phyloP scores from a whole-genome alignment of 306 rosid species.

The Pyrus bretschneideri region DNA sequence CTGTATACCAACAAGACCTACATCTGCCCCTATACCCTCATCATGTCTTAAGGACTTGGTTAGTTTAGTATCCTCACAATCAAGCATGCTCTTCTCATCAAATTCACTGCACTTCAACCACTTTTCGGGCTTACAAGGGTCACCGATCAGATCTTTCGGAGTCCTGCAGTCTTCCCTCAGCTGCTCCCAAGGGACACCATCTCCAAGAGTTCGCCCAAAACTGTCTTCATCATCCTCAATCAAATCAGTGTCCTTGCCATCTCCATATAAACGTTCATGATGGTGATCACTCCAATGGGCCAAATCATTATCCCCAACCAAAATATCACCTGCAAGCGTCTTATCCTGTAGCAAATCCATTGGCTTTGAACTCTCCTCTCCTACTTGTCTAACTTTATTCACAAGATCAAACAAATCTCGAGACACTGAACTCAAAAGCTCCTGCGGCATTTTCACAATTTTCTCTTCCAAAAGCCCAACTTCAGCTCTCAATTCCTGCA shows the following conservation, averaged over 20 bases:
- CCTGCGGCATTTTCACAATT: constrained; percentile 53
- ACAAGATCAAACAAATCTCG: constrained; percentile 69
- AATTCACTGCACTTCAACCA: constrained; percentile 91
- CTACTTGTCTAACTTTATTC: constrained; percentile 61
- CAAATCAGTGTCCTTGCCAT: constrained; percentile 82
- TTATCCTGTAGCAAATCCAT: constrained; percentile 59
- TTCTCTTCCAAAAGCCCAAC: constrained; percentile 72
- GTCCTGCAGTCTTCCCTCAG: constrained; percentile 69
- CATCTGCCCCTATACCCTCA: constrained; percentile 72
- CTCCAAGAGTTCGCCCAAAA: constrained; percentile 76
- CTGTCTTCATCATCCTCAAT: constrained; percentile 93
- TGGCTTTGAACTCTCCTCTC: constrained; percentile 57
- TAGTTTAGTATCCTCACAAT: constrained; percentile 86
- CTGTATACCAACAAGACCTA: constrained; percentile 90
- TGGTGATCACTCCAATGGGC: constrained; percentile 91
- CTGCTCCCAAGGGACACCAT: constrained; percentile 93
- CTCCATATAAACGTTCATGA: constrained; percentile 68
- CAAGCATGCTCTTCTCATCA: constrained; percentile 86
- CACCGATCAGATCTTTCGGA: constrained; percentile 65
- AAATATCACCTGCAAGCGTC: constrained; percentile 60
- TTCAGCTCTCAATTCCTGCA: constrained; percentile 80
- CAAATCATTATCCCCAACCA: constrained; percentile 89
- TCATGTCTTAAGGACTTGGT: constrained; percentile 82
- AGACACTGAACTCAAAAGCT: constrained; percentile 67
- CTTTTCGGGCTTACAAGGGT: constrained; percentile 83